phyloP scores from a whole-genome alignment of 495 filamentous ascomycete species.

The Oidiodendron maius region DNA sequence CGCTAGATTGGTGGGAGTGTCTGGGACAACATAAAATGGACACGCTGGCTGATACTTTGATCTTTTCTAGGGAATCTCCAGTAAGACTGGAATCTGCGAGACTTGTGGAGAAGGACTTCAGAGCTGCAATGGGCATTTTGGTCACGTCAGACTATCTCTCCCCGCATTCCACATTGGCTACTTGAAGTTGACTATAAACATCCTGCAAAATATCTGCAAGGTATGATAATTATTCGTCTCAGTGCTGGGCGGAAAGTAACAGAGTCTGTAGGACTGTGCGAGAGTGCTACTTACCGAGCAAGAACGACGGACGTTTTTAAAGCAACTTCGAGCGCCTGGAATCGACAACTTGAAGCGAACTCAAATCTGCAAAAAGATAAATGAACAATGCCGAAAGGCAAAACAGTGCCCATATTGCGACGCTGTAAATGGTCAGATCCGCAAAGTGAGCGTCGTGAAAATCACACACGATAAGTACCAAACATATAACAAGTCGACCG shows the following conservation, averaged over 20 bases:
- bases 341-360: conserved; percentile 80
- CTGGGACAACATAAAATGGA: conserved; percentile 1
- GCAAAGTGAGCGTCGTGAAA: conserved; percentile 82
- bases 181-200: conserved; percentile 80
- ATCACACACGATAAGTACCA: conserved; percentile 91
- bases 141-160: conserved; percentile 80
- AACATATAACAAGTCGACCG: conserved; percentile 76
- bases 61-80: conserved; percentile 60
- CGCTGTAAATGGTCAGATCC: conserved; percentile 79
- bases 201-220: conserved; percentile 93
- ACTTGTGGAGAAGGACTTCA: conserved; percentile 76
- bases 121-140: conserved; percentile 90
- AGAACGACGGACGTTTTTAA: conserved; percentile 65
- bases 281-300: conserved; percentile 71
- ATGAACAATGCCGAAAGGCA: conserved; percentile 80
- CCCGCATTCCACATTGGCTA: conserved; percentile 95
- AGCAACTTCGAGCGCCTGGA: conserved; percentile 69
- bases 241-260: neutral
- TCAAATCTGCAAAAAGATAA: conserved; percentile 78
- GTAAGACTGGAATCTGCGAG: conserved; percentile 62
- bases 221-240: conserved; percentile 16
- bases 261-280: conserved; percentile 62
- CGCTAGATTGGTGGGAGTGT: conserved; percentile 53
- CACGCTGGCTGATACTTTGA: conserved; percentile 20
- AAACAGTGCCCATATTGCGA: conserved; percentile 71